Evolutionary conservation across 352 stramenopile species (phyloP), one percentile per base, ranked within the genome.

Genomic region (Aphanomyces stellatus): DNA sequence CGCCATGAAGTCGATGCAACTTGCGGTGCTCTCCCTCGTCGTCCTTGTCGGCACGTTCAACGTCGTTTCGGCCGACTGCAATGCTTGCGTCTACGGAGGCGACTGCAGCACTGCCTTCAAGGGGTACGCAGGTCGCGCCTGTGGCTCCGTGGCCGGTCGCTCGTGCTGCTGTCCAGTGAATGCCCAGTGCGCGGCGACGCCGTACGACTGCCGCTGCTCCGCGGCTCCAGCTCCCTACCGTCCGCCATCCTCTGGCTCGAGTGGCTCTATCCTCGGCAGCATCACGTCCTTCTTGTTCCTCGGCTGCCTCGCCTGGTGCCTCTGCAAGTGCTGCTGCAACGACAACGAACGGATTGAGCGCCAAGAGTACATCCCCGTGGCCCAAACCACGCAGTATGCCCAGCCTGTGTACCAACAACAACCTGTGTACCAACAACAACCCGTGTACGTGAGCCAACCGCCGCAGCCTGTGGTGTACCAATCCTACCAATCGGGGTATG

Each of bases 401-500:
- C 51, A 59, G n/a, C 51, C 51, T 30, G 51, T 34, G 10, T 59
- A 59, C 25, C n/a, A n/a, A n/a, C n/a, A n/a, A n/a, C n/a, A n/a
- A n/a, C n/a, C n/a, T n/a, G 51, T 25, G 1, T 35, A 34, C 37
- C 37, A 46, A 46, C 37, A 43, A 43, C 37, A 46, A 46, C 37
- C 37, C 13, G 37, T 46, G 11, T 46, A 46, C n/a, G 37, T 2
- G 6, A n/a, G 22, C n/a, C 11, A 19, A 34, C 51, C 51, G 31
- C 51, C 51, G 15, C 22, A 24, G 4, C 51, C 51, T 40, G 51
- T 59, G 7, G 51, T 59, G 15, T 59, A 59, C 31, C 28, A 34
- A 40, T 41, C 10, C 3, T 59, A 59, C n/a, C 51, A 59, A 40
- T 13, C n/a, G 17, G 46, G 46, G 17, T 22, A 40, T 30, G 27